phyloP scores from a whole-genome alignment of 306 rosid species.

The Corylus americana region DNA sequence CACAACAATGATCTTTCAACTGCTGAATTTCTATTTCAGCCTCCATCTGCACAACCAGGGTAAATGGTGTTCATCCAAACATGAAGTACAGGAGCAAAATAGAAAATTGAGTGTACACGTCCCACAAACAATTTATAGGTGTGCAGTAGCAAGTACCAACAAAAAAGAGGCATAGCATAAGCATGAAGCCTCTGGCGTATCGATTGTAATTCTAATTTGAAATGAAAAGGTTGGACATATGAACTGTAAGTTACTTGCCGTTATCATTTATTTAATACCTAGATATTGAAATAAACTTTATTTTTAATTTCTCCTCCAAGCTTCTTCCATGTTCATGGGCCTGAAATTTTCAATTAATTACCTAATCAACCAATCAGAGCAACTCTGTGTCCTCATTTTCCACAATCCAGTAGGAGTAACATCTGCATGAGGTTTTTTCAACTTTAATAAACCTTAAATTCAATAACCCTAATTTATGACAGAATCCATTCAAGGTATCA shows the following conservation, averaged over 20 bases:
- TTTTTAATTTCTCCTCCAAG: not conserved
- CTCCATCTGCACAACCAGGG: slow-evolving; percentile 35
- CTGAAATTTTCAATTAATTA: slow-evolving; percentile 16
- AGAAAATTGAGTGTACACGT: not conserved
- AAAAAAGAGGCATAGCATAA: not conserved
- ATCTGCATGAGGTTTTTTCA: not conserved
- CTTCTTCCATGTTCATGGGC: slow-evolving; percentile 17
- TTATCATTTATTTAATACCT: not conserved
- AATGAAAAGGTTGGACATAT: not conserved
- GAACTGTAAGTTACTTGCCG: not conserved
- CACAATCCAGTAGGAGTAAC: not conserved
- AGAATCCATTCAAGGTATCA: not conserved
- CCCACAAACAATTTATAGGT: not conserved
- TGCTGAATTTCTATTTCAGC: slow-evolving; percentile 53
- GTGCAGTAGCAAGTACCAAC: not conserved
- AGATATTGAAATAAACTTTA: not conserved
- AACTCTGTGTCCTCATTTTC: slow-evolving; percentile 8
- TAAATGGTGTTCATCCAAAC: slow-evolving; percentile 22
- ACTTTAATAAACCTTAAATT: not conserved
- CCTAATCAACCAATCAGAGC: slow-evolving; percentile 14
- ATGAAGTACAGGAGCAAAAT: not conserved
- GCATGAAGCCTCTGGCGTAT: not conserved
- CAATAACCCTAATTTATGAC: not conserved
- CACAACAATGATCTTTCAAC: slow-evolving; percentile 36
- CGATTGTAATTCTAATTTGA: not conserved